Percentiles rank a stretch among this genome's conserved stretches.
phyloP scores from a whole-genome alignment of 768 basidiomycete genomes.

The Lactarius quietus region DNA sequence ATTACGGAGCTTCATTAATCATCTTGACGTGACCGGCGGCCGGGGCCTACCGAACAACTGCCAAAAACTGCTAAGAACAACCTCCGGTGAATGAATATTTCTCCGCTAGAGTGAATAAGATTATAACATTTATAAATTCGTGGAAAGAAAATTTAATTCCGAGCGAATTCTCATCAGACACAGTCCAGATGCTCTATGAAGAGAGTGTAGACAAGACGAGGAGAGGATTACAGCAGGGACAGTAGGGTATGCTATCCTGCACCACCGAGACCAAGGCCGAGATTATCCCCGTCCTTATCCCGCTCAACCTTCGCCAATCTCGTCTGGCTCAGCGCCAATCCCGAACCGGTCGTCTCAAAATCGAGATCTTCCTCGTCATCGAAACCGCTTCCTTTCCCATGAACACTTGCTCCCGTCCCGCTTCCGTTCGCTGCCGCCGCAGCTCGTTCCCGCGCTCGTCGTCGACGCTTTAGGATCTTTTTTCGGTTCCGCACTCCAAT shows the following conservation, averaged over 20 bases:
- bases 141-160: background rate
- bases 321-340: constrained; percentile 22
- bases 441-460: constrained; percentile 68
- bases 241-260: background rate
- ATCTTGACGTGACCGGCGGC: background rate
- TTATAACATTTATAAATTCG: background rate
- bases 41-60: constrained; percentile 6
- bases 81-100: constrained; percentile 1
- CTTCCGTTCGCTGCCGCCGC: constrained; percentile 52
- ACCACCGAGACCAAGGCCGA: constrained; percentile 1
- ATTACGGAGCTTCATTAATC: constrained; percentile 20
- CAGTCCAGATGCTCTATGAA: background rate
- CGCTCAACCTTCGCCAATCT: constrained; percentile 22
- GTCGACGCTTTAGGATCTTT: constrained; percentile 67
- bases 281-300: constrained; percentile 15
- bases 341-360: constrained; percentile 11
- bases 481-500: constrained; percentile 68
- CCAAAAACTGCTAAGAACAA: background rate
- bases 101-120: background rate
- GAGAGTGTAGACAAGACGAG: background rate
- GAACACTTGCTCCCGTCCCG: constrained; percentile 36
- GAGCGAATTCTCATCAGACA: background rate
- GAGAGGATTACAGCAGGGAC: background rate
- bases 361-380: constrained; percentile 26
- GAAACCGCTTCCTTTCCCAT: constrained; percentile 31